These are phyloP conservation scores for Sporopachydermia cereana DNA, from an alignment of 1,139 yeast species.

Conservation along the genomic window DNA sequence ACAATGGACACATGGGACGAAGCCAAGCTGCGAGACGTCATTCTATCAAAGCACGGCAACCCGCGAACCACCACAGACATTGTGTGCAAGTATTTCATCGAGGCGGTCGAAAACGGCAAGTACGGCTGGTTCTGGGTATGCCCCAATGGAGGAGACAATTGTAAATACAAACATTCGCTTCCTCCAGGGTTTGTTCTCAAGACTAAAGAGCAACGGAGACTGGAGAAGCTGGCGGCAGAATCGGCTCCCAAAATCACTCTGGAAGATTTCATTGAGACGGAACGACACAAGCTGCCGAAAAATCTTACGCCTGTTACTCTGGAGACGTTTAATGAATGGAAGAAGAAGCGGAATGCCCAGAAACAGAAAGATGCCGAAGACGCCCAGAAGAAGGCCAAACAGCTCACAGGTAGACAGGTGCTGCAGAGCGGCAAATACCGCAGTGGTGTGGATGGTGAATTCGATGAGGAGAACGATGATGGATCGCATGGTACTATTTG, in stretches of 20 bases:
- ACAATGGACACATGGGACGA: constrained; percentile 98
- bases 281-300: constrained; percentile 73
- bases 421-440: constrained; percentile 54
- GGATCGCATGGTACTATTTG: constrained; percentile 47
- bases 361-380: constrained; percentile 45
- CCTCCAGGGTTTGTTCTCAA: constrained; percentile 96
- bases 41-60: constrained; percentile 87
- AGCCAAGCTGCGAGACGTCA: constrained; percentile 79
- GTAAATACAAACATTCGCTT: constrained; percentile 93
- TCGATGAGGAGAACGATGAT: constrained; percentile 42
- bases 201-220: constrained; percentile 88
- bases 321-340: constrained; percentile 81
- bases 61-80: constrained; percentile 90
- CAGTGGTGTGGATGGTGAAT: constrained; percentile 16
- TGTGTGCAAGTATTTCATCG: constrained; percentile 88
- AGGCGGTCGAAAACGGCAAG: constrained; percentile 93
- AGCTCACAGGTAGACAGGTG: constrained; percentile 70
- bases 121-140: constrained; percentile 99
- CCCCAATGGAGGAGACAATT: constrained; percentile 86
- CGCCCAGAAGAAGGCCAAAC: constrained; percentile 28
- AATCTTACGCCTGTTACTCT: constrained; percentile 81
- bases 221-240: constrained; percentile 80
- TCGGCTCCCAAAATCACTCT: constrained; percentile 82
- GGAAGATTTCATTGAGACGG: constrained; percentile 93
- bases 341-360: constrained; percentile 50